phyloP scores from a whole-genome alignment of 2,329 filamentous ascomycete species.

The Alternaria burnsii region DNA sequence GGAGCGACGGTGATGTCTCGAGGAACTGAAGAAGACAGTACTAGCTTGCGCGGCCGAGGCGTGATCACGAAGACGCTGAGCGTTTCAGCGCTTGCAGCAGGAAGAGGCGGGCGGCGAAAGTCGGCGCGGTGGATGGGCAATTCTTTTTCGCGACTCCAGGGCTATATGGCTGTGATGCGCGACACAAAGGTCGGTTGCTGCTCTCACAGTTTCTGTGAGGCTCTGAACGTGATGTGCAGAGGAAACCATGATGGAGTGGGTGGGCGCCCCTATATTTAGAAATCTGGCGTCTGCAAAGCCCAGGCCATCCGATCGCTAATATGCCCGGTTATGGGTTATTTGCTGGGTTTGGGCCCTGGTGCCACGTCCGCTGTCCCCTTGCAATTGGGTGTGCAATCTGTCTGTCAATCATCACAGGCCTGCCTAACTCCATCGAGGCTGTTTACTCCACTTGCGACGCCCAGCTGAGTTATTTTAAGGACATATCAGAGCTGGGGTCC shows the following conservation, averaged over 20 bases:
- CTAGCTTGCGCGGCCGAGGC: conserved; percentile 36
- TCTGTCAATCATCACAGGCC: conserved; percentile 8
- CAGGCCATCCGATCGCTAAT: conserved; percentile 34
- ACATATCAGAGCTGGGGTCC: conserved; percentile 28
- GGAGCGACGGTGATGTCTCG: conserved; percentile 27
- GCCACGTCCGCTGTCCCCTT: conserved; percentile 11
- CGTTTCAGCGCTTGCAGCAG: conserved; percentile 34
- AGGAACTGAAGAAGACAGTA: conserved; percentile 32
- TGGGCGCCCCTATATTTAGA: conserved; percentile 40
- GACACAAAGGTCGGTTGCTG: conserved; percentile 26
- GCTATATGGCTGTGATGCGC: conserved; percentile 40
- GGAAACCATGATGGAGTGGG: conserved; percentile 34
- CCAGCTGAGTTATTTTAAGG: conserved; percentile 44
- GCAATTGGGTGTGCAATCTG: conserved; percentile 22
- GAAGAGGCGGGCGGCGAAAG: conserved; percentile 28
- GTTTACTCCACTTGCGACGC: conserved; percentile 18
- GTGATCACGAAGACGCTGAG: conserved; percentile 30
- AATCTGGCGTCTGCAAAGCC: conserved; percentile 31
- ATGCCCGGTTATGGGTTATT: conserved; percentile 22
- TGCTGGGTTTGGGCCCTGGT: conserved; percentile 14
- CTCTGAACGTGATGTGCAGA: conserved; percentile 43
- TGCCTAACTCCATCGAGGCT: conserved; percentile 7
- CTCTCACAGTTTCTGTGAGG: conserved; percentile 30
- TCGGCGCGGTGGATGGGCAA: conserved; percentile 29
- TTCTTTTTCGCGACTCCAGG: conserved; percentile 25